Percentiles rank a stretch among this genome's conserved stretches.
Evolutionary conservation across 129 eudicot species (phyloP).

Genomic region (Smallanthus sonchifolius): DNA sequence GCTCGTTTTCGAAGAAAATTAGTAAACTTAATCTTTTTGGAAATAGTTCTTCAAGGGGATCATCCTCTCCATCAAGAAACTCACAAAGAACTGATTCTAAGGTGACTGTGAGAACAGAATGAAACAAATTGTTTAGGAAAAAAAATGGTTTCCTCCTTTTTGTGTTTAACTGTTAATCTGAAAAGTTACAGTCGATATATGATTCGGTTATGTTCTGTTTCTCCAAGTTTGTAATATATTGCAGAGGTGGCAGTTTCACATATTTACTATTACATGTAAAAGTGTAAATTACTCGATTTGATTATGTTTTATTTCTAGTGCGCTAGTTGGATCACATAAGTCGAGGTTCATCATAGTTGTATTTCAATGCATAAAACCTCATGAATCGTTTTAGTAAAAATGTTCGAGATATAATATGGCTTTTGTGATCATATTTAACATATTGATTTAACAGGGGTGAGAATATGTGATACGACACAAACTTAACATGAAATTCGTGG

Average conservation of each 20-base stretch:
- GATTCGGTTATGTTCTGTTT: not conserved
- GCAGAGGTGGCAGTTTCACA: not conserved
- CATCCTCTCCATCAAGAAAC: constrained; percentile 78
- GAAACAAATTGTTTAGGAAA: constrained; percentile 19
- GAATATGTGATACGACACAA: too few relatives aligned
- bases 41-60: constrained; percentile 69
- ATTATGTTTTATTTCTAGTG: not conserved
- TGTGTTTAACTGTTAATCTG: not conserved
- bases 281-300: not conserved
- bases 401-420: too few relatives aligned
- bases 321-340: too few relatives aligned
- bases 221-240: constrained; percentile 25
- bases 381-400: too few relatives aligned
- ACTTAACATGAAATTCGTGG: too few relatives aligned
- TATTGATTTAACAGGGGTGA: too few relatives aligned
- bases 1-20: constrained; percentile 74
- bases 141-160: not conserved
- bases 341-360: too few relatives aligned
- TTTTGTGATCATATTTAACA: too few relatives aligned
- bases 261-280: not conserved
- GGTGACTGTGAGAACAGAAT: constrained; percentile 54
- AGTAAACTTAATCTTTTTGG: constrained; percentile 61
- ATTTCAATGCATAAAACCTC: too few relatives aligned
- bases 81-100: constrained; percentile 77
- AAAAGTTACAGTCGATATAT: constrained; percentile 8